Evolutionary conservation across 306 rosid genomes (phyloP).

Genomic region (Clitoria ternatea): DNA sequence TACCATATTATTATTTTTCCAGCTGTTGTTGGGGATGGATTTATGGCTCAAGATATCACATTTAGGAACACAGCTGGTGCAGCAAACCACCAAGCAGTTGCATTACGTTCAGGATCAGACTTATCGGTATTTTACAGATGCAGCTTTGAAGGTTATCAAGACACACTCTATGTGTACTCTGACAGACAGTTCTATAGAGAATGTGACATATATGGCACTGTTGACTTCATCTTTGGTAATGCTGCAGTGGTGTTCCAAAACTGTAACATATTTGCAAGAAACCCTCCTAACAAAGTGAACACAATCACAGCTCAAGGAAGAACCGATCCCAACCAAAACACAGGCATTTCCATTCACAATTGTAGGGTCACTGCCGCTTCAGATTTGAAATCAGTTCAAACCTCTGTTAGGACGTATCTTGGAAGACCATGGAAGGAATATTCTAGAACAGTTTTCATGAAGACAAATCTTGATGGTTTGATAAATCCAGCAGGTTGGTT

Average conservation of each 20-base stretch:
- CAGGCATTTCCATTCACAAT: conserved; percentile 59
- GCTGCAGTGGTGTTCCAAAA: conserved; percentile 54
- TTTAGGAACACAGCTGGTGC: too few species aligned
- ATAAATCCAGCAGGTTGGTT: conserved; percentile 40
- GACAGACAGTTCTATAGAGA: conserved; percentile 53
- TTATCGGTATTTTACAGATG: too few species aligned
- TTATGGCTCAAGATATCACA: conserved; percentile 58
- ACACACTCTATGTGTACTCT: conserved; percentile 59
- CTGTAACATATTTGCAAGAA: conserved; percentile 46
- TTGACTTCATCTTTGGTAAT: conserved; percentile 28
- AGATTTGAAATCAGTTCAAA: conserved; percentile 18
- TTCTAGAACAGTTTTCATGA: conserved; percentile 50
- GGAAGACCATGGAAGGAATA: conserved; percentile 64
- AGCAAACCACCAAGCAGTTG: too few species aligned
- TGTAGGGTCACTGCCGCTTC: conserved; percentile 39
- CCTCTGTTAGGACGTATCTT: conserved; percentile 36
- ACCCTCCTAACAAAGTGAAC: conserved; percentile 51
- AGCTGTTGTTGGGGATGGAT: conserved; percentile 66
- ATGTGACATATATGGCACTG: conserved; percentile 19
- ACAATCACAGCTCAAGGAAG: conserved; percentile 63
- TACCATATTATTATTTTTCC: neutral
- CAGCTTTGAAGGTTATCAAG: conserved; percentile 68
- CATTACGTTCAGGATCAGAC: too few species aligned
- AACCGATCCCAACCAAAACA: conserved; percentile 56
- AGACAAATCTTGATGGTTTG: conserved; percentile 42